A percentile compares a stretch with the other conserved stretches of the same genome.
These are phyloP conservation scores for barrel medic (Medicago truncatula) DNA, from an alignment of 306 rosid genomes.

Conservation along the genomic window MtrunA17r5.0-ANR NC_053047.1:41885501-41886000, in stretches of 20 bases:
- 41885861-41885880: slow-evolving; percentile 30
- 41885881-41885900: slow-evolving; percentile 43
- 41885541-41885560: slow-evolving; percentile 61
- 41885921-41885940: neutral
- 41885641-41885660: slow-evolving; percentile 7
- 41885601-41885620: neutral
- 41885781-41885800: slow-evolving; percentile 37
- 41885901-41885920: neutral
- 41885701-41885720: slow-evolving; percentile 41
- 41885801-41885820: slow-evolving; percentile 44
- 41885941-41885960: neutral
- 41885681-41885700: slow-evolving; percentile 44
- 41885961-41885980: neutral
- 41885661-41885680: slow-evolving; percentile 18
- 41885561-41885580: slow-evolving; percentile 31
- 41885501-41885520: slow-evolving; percentile 51
- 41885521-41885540: slow-evolving; percentile 44
- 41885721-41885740: slow-evolving; percentile 44
- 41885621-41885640: neutral
- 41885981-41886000: neutral
- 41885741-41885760: slow-evolving; percentile 21
- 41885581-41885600: neutral
- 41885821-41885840: slow-evolving; percentile 40
- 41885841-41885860: slow-evolving; percentile 6
- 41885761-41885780: slow-evolving; percentile 53